phyloP scores from a whole-genome alignment of 1,284 basidiomycete genomes.

The Rhodotorula sp. region DNA sequence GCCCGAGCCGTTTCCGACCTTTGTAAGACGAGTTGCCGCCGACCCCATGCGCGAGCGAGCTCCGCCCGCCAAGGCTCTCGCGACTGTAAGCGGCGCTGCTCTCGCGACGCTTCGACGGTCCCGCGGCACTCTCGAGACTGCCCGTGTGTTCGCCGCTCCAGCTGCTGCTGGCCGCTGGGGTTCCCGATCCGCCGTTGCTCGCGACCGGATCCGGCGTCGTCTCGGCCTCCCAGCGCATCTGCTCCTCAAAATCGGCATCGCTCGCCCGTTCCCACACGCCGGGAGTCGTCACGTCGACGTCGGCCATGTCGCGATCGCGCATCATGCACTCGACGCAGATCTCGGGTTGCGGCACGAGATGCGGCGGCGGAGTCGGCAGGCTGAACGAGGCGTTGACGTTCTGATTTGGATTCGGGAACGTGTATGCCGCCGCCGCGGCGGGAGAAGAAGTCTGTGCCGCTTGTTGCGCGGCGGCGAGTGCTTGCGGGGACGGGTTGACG shows the following conservation, averaged over 20 bases:
- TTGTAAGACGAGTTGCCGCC: constrained; percentile 47
- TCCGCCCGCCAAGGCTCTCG: constrained; percentile 39
- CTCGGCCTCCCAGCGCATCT: constrained; percentile 65
- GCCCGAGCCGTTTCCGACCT: constrained; percentile 48
- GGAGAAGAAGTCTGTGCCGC: background rate
- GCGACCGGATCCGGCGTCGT: background rate
- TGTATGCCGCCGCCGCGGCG: background rate
- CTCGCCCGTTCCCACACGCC: constrained; percentile 90
- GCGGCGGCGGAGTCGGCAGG: constrained; percentile 21
- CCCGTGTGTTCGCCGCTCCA: constrained; percentile 11
- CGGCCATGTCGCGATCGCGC: constrained; percentile 97
- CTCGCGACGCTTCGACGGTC: constrained; percentile 29
- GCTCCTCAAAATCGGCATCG: constrained; percentile 77
- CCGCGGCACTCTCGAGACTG: constrained; percentile 21
- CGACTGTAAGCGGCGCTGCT: constrained; percentile 39
- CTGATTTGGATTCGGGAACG: background rate
- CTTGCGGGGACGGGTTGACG: background rate
- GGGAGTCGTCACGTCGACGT: constrained; percentile 81
- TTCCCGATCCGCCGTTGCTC: background rate
- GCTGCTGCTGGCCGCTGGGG: background rate
- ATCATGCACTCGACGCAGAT: constrained; percentile 97
- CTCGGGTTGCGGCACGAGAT: constrained; percentile 57
- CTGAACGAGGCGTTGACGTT: background rate
- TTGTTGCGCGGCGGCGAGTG: background rate
- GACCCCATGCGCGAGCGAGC: constrained; percentile 25